These are phyloP conservation scores for Megacollybia platyphylla DNA, from an alignment of 1,284 basidiomycete species.

Conservation along the genomic window DNA sequence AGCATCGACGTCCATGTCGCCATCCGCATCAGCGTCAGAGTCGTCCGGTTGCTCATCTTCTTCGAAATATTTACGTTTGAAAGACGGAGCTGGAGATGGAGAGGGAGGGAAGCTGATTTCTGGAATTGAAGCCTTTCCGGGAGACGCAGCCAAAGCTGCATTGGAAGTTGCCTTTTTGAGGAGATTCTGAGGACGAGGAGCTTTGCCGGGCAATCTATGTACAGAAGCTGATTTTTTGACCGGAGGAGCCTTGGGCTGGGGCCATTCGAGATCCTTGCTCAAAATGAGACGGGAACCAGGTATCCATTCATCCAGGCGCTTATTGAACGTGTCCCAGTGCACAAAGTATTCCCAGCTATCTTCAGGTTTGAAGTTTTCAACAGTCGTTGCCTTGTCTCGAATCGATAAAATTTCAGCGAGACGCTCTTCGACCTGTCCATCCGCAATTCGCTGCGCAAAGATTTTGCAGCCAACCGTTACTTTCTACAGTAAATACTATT, in stretches of 20 bases:
- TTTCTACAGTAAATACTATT: slow-evolving; percentile 34
- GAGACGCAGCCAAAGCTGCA: slow-evolving; percentile 40
- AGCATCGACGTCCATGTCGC: slow-evolving; percentile 42
- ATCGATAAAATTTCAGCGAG: slow-evolving; percentile 91
- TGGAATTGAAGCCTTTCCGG: slow-evolving; percentile 35
- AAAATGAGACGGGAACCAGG: slow-evolving; percentile 78
- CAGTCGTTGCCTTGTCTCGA: slow-evolving; percentile 59
- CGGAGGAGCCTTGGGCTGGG: slow-evolving; percentile 70
- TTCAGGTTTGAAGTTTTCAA: slow-evolving; percentile 42
- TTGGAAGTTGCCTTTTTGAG: slow-evolving; percentile 71
- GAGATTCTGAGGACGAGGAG: slow-evolving; percentile 39
- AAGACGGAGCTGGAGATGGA: slow-evolving; percentile 53
- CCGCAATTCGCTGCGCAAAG: slow-evolving; percentile 69
- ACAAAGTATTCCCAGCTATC: slow-evolving; percentile 92
- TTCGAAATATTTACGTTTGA: slow-evolving; percentile 40
- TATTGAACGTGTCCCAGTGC: slow-evolving; percentile 97
- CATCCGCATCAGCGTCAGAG: slow-evolving; percentile 44
- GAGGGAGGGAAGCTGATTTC: slow-evolving; percentile 26
- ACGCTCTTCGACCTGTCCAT: slow-evolving; percentile 73
- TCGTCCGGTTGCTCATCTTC: slow-evolving; percentile 52
- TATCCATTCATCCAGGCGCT: slow-evolving; percentile 99
- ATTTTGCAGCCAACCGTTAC: slow-evolving; percentile 89
- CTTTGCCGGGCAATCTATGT: slow-evolving; percentile 53
- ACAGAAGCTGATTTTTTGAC: slow-evolving; percentile 34
- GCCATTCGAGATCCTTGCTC: slow-evolving; percentile 88